Percentiles rank a stretch among this genome's conserved stretches.
These are phyloP conservation scores for Alternaria conjuncta DNA, from an alignment of 2,329 filamentous ascomycete genomes.

Conservation along the genomic window DNA sequence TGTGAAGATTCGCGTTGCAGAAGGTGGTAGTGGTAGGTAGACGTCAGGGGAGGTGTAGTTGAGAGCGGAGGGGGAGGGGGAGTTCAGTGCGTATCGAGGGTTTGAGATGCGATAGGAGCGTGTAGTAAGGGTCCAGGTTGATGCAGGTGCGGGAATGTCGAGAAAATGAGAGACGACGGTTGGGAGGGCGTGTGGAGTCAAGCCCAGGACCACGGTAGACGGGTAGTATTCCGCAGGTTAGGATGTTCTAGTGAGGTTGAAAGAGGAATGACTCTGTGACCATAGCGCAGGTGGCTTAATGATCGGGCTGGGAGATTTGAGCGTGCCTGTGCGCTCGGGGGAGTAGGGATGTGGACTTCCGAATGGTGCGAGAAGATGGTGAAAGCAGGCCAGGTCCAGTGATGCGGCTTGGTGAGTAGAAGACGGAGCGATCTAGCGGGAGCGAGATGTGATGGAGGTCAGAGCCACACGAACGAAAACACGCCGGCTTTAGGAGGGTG, in stretches of 20 bases:
- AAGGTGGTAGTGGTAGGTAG: constrained; percentile 18
- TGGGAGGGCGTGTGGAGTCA: constrained; percentile 50
- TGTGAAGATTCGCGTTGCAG: constrained; percentile 16
- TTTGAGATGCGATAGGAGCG: constrained; percentile 44
- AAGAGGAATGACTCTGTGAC: constrained; percentile 48
- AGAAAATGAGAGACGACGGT: constrained; percentile 51
- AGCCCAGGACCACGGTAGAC: constrained; percentile 52
- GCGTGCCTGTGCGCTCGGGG: constrained; percentile 45
- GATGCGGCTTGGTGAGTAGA: constrained; percentile 15
- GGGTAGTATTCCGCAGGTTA: constrained; percentile 49
- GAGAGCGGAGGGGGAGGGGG: constrained; percentile 31
- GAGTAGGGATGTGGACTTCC: constrained; percentile 44
- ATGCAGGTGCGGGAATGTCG: constrained; percentile 47
- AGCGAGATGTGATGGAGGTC: constrained; percentile 30
- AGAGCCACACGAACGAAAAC: constrained; percentile 26
- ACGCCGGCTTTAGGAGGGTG: constrained; percentile 22
- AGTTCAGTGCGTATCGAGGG: constrained; percentile 47
- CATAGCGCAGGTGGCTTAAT: constrained; percentile 48
- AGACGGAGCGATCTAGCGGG: constrained; percentile 33
- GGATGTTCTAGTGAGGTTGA: constrained; percentile 48
- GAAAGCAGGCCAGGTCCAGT: constrained; percentile 31
- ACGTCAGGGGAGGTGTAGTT: constrained; percentile 26
- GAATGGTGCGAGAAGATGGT: constrained; percentile 24
- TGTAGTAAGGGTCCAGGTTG: constrained; percentile 50
- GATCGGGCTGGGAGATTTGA: constrained; percentile 45